Base-by-base conservation (phyloP, 2,329 filamentous ascomycete genomes). In the Dactylellina leptospora region DNA sequence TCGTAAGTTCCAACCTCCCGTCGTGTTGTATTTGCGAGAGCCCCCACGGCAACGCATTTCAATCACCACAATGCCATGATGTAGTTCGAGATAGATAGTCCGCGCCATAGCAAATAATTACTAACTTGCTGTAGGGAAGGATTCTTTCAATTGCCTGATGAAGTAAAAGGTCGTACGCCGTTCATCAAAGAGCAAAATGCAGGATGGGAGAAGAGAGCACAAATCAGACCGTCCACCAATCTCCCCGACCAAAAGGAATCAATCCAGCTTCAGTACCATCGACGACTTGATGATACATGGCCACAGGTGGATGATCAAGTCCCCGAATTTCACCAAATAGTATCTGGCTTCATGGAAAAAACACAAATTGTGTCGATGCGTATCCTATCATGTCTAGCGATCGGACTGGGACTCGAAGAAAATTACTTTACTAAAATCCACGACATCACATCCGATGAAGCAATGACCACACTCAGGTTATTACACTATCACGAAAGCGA, bases 191-290 rank as follows among this genome's bases (percentile, higher is more conserved):
- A 79, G 4, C 81, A 82, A 68, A 88, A 88, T 74, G 83, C 84
- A 1, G 86, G 86, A 5, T 88, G 86, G 85, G 86, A 88, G 79
- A 85, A 85, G 77, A 83, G 82, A 72, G 80, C 82, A 5, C 86
- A 88, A 75, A 79, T 88, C 44, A 82, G 86, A 10, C 85, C 85
- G 0, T 86, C 84, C 2, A 88, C 86, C 0, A 86, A 86, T 9
- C 80, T 81, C 1, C 81, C 84, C 0, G 86, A 88, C 77, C 82
- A 81, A 53, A 88, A 88, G 75, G 86, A 88, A 77, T 85, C 83
- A 9, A 86, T 87, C 76, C 86, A 88, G 77, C 80, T 88, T 78
- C 86, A 88, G 76, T 87, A 86, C 73, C 85, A 86, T n/a, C 79
- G 80, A 53, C 82, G 82, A 63, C 84, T 85, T 82, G 77, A 81